These are phyloP conservation scores for Ampelomyces quisqualis DNA, from an alignment of 2,329 filamentous ascomycete species.

Conservation along the genomic window DNA sequence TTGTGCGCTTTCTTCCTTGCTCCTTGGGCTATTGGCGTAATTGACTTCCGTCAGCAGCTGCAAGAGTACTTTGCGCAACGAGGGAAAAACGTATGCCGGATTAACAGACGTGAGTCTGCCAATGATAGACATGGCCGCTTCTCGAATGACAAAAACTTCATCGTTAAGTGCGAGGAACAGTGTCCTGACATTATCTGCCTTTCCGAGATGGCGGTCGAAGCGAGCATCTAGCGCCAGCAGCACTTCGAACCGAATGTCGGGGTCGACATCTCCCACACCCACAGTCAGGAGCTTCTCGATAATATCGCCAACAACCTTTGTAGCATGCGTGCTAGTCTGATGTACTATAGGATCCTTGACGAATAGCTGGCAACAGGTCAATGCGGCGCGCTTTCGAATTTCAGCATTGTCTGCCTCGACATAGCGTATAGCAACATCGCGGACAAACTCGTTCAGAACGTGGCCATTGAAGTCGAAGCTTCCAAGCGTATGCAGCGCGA, in stretches of 20 bases:
- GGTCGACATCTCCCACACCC: conserved; percentile 84
- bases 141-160: conserved; percentile 86
- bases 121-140: conserved; percentile 94
- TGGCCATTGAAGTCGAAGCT: conserved; percentile 92
- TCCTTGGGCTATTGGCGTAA: conserved; percentile 89
- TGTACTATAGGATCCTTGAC: conserved; percentile 96
- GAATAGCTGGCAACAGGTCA: conserved; percentile 97
- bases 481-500: conserved; percentile 92
- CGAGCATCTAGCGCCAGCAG: conserved; percentile 85
- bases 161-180: conserved; percentile 95
- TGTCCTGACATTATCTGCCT: conserved; percentile 94
- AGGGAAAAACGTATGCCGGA: conserved; percentile 96
- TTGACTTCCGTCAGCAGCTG: conserved; percentile 95
- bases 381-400: conserved; percentile 87
- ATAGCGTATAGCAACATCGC: conserved; percentile 96
- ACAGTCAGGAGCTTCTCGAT: conserved; percentile 96
- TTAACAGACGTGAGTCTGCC: conserved; percentile 88
- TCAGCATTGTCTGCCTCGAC: conserved; percentile 94
- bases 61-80: conserved; percentile 88
- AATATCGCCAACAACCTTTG: conserved; percentile 95
- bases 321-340: conserved; percentile 93
- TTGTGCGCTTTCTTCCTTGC: conserved; percentile 95
- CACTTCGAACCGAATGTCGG: conserved; percentile 85
- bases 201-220: conserved; percentile 94
- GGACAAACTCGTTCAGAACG: conserved; percentile 95